Conservation (phyloP, 106 monocot species). For the Ottelia alismoides region DNA sequence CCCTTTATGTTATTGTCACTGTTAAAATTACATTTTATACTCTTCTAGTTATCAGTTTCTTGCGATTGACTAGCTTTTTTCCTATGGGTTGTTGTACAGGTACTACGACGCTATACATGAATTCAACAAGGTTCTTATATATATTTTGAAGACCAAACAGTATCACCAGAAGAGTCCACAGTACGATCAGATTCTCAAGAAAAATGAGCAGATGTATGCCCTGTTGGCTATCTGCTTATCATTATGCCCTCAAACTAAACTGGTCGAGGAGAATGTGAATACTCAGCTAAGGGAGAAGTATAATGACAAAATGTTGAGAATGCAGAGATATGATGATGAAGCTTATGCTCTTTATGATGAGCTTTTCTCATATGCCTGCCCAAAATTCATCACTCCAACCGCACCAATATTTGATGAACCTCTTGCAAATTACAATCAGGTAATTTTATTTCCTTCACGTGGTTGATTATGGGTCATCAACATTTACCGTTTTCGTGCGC, state of each 20-base stretch:
- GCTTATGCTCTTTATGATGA: slow-evolving; percentile 85
- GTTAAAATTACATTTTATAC: too few species aligned
- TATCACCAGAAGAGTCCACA: slow-evolving; percentile 94
- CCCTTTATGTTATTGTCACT: too few species aligned
- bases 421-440: slow-evolving; percentile 91
- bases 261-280: slow-evolving; percentile 82
- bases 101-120: slow-evolving; percentile 75
- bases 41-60: too few species aligned
- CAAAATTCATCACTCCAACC: slow-evolving; percentile 90
- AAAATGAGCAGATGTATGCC: slow-evolving; percentile 99
- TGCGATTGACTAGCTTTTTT: background rate
- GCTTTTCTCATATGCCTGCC: slow-evolving; percentile 93
- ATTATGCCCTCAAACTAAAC: slow-evolving; percentile 76
- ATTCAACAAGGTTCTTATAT: slow-evolving; percentile 87
- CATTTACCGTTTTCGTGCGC: too few species aligned
- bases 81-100: slow-evolving; percentile 17
- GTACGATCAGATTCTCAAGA: slow-evolving; percentile 94
- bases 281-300: slow-evolving; percentile 89
- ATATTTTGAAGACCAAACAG: slow-evolving; percentile 90
- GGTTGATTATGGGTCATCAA: too few species aligned
- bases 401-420: slow-evolving; percentile 70
- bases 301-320: slow-evolving; percentile 87
- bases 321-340: slow-evolving; percentile 93
- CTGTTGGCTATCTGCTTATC: slow-evolving; percentile 79
- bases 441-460: slow-evolving; percentile 16